phyloP scores from a whole-genome alignment of 192 early-diverging fungal species.

The Lobosporangium transversale region DNA sequence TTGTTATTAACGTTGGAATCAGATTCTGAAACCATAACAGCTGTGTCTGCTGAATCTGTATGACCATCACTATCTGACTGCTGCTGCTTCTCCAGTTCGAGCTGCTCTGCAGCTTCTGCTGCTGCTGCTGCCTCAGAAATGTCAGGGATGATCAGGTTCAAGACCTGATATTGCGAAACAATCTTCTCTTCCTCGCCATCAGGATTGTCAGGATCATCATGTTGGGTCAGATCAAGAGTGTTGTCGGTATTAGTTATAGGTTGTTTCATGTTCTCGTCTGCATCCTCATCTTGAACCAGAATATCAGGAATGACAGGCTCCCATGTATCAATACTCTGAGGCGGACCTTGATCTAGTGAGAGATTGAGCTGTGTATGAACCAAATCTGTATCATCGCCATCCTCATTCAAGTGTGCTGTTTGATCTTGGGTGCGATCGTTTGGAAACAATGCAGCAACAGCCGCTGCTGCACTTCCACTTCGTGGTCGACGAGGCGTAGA shows the following conservation, averaged over 20 bases:
- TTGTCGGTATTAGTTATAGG: neutral
- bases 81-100: conserved; percentile 35
- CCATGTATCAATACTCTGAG: conserved; percentile 47
- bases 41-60: neutral
- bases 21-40: neutral
- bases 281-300: conserved; percentile 40
- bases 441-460: no score
- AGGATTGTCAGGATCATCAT: no score
- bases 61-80: conserved; percentile 1
- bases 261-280: neutral
- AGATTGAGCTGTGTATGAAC: conserved; percentile 35
- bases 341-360: conserved; percentile 41
- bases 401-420: neutral
- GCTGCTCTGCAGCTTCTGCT: conserved; percentile 37
- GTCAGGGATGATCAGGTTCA: conserved; percentile 50
- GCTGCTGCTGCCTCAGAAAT: conserved; percentile 43
- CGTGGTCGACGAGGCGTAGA: conserved; percentile 19
- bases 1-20: conserved; percentile 6
- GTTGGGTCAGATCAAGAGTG: conserved; percentile 12
- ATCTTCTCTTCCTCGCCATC: conserved; percentile 54
- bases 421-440: conserved; percentile 9
- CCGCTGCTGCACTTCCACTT: conserved; percentile 43
- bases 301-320: conserved; percentile 49
- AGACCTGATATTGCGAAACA: conserved; percentile 35
- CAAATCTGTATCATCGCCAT: conserved; percentile 20